Evolutionary conservation across 2,329 filamentous ascomycete species (phyloP).

Genomic region (Elsinoe arachidis): DNA sequence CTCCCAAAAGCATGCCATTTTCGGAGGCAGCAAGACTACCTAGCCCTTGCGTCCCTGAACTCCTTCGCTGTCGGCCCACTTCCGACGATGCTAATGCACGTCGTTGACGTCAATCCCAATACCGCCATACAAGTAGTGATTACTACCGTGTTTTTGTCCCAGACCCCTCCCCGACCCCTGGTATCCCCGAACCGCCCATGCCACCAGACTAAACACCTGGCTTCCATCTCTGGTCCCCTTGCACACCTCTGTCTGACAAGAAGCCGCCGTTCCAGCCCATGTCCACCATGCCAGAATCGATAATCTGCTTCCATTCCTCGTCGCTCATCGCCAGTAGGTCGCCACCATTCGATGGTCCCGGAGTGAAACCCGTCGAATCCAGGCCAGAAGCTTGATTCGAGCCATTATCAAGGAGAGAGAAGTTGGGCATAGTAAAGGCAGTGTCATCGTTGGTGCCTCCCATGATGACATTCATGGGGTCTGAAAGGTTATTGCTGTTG

Average conservation of each 20-base stretch:
- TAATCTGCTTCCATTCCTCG: constrained; percentile 9
- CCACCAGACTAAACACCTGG: background rate
- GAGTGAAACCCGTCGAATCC: constrained; percentile 4
- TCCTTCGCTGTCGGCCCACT: background rate
- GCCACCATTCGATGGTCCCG: background rate
- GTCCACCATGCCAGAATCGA: constrained; percentile 4
- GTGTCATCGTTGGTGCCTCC: constrained; percentile 5
- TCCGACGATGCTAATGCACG: background rate
- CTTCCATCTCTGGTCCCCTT: background rate
- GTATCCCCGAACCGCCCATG: background rate
- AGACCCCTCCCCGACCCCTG: background rate
- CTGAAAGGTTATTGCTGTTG: background rate
- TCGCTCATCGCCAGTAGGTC: constrained; percentile 6
- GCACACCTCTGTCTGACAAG: background rate
- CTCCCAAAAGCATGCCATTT: too few relatives aligned
- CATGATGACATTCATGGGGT: constrained; percentile 9
- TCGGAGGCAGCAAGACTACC: too few relatives aligned
- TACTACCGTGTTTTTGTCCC: background rate
- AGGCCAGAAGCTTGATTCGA: background rate
- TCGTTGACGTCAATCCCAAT: background rate
- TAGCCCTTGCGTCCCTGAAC: background rate
- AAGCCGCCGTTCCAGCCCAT: constrained; percentile 11
- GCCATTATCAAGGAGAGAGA: background rate
- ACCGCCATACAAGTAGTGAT: background rate
- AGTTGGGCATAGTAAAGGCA: constrained; percentile 13